A percentile compares a stretch with the other conserved stretches of the same genome.
phyloP scores from a whole-genome alignment of 768 basidiomycete species.

The Amanita thiersii region DNA sequence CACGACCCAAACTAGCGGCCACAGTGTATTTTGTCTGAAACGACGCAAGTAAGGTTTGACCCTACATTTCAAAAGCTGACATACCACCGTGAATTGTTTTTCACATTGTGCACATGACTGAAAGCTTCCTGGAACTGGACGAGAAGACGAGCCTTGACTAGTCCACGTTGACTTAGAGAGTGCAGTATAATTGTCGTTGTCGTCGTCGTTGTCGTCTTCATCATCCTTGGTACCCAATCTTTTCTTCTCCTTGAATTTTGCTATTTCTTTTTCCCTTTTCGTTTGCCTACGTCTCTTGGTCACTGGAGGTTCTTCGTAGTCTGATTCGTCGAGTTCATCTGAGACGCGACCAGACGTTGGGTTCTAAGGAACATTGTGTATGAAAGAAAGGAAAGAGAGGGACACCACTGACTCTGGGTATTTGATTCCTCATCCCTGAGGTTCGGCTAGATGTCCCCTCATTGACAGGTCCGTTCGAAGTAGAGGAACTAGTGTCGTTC shows the following conservation, averaged over 20 bases:
- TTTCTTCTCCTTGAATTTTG: conserved; percentile 32
- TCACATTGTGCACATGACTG: conserved; percentile 75
- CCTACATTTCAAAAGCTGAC: conserved; percentile 18
- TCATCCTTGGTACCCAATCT: conserved; percentile 38
- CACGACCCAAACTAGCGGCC: conserved; percentile 58
- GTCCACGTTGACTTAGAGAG: conserved; percentile 43
- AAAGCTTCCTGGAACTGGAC: conserved; percentile 73
- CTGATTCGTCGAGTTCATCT: conserved; percentile 65
- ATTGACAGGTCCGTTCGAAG: not conserved
- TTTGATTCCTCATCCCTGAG: conserved; percentile 12
- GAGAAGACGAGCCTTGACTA: conserved; percentile 24
- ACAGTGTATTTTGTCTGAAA: conserved; percentile 80
- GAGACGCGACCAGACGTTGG: conserved; percentile 50
- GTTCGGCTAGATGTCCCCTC: conserved; percentile 11
- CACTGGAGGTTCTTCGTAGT: conserved; percentile 24
- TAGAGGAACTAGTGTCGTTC: not conserved
- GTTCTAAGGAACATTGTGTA: not conserved
- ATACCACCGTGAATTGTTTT: conserved; percentile 83
- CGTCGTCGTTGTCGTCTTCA: conserved; percentile 45
- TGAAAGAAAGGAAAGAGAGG: not conserved
- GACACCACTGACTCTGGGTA: not conserved
- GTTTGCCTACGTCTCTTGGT: conserved; percentile 50
- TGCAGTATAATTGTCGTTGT: conserved; percentile 64
- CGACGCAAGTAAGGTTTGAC: not conserved
- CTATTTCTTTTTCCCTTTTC: conserved; percentile 36